Conservation (phyloP, 257 asterid genomes). For the Buddleja alternifolia region DNA sequence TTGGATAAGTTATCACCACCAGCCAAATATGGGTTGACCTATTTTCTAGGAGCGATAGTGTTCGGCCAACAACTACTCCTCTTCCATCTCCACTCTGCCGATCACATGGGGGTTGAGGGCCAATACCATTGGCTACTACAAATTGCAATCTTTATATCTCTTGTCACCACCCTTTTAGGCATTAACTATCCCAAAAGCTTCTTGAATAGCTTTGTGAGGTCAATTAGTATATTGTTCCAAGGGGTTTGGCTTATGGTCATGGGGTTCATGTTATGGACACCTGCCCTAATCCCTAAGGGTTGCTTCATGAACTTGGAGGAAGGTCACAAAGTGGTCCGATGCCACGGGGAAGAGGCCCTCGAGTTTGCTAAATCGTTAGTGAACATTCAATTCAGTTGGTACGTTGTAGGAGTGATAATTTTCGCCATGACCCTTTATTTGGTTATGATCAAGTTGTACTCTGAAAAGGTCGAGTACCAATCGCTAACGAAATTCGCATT, state of each 20-base stretch:
- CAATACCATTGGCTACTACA: conserved; percentile 74
- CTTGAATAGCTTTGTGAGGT: conserved; percentile 73
- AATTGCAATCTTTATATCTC: conserved; percentile 50
- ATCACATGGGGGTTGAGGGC: conserved; percentile 95
- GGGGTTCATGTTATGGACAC: conserved; percentile 93
- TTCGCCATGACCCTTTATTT: conserved; percentile 48
- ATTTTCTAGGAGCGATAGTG: conserved; percentile 58
- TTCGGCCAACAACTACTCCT: conserved; percentile 75
- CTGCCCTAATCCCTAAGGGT: conserved; percentile 62
- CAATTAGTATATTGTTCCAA: conserved; percentile 67
- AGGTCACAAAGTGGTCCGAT: conserved; percentile 71
- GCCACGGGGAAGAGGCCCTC: conserved; percentile 58
- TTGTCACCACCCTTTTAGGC: conserved; percentile 61
- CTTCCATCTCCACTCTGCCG: conserved; percentile 89
- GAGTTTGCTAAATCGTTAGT: conserved; percentile 81
- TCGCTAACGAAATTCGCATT: conserved; percentile 42
- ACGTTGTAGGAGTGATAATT: conserved; percentile 45
- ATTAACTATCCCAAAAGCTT: conserved; percentile 60
- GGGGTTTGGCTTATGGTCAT: conserved; percentile 87
- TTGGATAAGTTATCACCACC: conserved; percentile 60
- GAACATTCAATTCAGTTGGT: conserved; percentile 85
- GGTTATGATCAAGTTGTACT: conserved; percentile 33
- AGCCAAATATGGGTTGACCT: conserved; percentile 51
- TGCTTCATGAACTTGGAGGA: conserved; percentile 72
- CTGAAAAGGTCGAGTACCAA: conserved; percentile 47